These are phyloP conservation scores for Coniosporium apollinis DNA, from an alignment of 495 filamentous ascomycete species.

Conservation along the genomic window DNA sequence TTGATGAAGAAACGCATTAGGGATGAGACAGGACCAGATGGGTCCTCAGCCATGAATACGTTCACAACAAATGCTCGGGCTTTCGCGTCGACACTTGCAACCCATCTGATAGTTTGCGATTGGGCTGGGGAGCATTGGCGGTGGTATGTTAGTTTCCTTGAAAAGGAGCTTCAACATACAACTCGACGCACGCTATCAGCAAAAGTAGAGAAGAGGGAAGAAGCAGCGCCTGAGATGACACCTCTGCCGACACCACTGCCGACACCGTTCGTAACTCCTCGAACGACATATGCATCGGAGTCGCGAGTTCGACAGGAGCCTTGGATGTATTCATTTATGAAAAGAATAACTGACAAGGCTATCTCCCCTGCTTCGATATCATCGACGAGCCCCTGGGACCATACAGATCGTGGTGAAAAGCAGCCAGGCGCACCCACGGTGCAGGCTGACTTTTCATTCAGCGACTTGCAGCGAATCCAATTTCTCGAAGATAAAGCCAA, in stretches of 20 bases:
- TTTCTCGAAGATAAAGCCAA: slow-evolving; percentile 22
- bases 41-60: slow-evolving; percentile 13
- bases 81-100: slow-evolving; percentile 9
- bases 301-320: too few species aligned
- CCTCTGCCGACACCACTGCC: too few species aligned
- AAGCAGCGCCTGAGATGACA: too few species aligned
- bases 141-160: slow-evolving; percentile 25
- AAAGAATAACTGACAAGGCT: not conserved
- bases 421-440: slow-evolving; percentile 11
- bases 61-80: slow-evolving; percentile 3
- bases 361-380: slow-evolving; percentile 9
- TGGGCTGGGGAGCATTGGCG: slow-evolving; percentile 30
- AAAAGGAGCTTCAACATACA: slow-evolving; percentile 23
- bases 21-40: slow-evolving; percentile 18
- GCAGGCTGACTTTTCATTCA: too few species aligned
- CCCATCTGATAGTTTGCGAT: slow-evolving; percentile 19
- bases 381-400: slow-evolving; percentile 11
- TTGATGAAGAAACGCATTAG: slow-evolving; percentile 22
- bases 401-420: too few species aligned
- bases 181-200: too few species aligned
- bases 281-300: too few species aligned
- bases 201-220: too few species aligned
- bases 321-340: not conserved
- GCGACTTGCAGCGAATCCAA: slow-evolving; percentile 23
- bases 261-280: too few species aligned